Conservation (phyloP, 2,329 filamentous ascomycete species). For the Monilinia fructicola region DNA sequence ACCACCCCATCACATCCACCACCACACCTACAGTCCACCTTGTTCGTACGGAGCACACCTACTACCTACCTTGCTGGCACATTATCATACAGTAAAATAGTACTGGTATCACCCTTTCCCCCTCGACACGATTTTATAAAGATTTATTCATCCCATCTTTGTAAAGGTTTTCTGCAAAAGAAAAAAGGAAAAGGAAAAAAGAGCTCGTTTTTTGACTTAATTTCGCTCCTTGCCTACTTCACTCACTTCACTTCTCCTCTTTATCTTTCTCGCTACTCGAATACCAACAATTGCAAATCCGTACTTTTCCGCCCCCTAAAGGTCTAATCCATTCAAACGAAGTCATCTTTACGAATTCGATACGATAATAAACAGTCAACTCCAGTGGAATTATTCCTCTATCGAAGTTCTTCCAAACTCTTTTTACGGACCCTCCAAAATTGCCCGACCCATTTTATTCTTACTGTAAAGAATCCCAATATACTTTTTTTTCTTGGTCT, state of each 20-base stretch:
- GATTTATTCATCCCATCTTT: constrained; percentile 9
- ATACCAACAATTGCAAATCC: neutral
- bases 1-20: neutral
- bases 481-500: constrained; percentile 6
- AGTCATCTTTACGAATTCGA: neutral
- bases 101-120: neutral
- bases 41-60: too few relatives aligned
- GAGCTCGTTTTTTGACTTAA: neutral
- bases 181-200: too few relatives aligned
- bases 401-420: constrained; percentile 11
- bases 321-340: neutral
- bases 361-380: constrained; percentile 1
- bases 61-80: too few relatives aligned
- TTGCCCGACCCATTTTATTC: constrained; percentile 6
- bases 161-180: neutral
- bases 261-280: neutral
- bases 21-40: neutral
- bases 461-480: constrained; percentile 3
- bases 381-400: constrained; percentile 3
- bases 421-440: constrained; percentile 1
- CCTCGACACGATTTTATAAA: neutral
- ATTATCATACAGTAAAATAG: too few relatives aligned
- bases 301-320: neutral
- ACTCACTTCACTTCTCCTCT: too few relatives aligned
- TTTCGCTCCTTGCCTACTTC: too few relatives aligned